These are phyloP conservation scores for Schizothecium vesticola DNA, from an alignment of 495 filamentous ascomycete genomes.

Conservation along the genomic window DNA sequence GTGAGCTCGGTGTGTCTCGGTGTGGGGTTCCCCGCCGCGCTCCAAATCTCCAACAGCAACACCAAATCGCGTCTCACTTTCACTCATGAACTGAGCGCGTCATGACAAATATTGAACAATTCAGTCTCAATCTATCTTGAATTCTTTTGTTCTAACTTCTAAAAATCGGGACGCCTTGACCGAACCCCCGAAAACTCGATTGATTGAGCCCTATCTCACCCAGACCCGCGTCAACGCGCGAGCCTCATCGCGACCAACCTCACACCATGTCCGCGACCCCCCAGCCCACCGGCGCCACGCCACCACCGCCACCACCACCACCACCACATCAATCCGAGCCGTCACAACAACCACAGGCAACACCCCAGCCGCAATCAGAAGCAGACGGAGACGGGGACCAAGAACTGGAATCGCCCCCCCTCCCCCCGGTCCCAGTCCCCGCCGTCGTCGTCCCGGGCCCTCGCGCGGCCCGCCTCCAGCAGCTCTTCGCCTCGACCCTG, in stretches of 20 bases:
- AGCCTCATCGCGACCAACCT: constrained; percentile 1
- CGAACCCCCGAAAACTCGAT: background rate
- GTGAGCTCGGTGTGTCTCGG: background rate
- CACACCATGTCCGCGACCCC: background rate
- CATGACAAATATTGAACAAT: background rate
- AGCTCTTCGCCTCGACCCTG: constrained; percentile 65
- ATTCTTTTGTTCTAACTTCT: background rate
- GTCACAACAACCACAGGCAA: background rate
- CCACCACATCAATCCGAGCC: constrained; percentile 11
- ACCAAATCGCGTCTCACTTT: background rate
- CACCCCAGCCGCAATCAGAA: constrained; percentile 5
- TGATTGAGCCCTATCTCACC: background rate
- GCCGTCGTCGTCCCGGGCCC: constrained; percentile 62
- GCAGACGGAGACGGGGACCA: background rate
- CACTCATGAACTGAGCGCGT: background rate
- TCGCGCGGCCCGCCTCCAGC: constrained; percentile 65
- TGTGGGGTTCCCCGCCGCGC: background rate
- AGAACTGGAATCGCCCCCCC: constrained; percentile 43
- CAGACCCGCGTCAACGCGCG: background rate
- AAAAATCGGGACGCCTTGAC: background rate
- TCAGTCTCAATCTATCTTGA: background rate
- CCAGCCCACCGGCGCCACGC: background rate
- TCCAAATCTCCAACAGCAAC: background rate
- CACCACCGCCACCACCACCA: constrained; percentile 4
- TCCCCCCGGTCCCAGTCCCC: constrained; percentile 51